Conservation (phyloP, 805 yeast genomes). For the Saccharomyces eubayanus region DNA sequence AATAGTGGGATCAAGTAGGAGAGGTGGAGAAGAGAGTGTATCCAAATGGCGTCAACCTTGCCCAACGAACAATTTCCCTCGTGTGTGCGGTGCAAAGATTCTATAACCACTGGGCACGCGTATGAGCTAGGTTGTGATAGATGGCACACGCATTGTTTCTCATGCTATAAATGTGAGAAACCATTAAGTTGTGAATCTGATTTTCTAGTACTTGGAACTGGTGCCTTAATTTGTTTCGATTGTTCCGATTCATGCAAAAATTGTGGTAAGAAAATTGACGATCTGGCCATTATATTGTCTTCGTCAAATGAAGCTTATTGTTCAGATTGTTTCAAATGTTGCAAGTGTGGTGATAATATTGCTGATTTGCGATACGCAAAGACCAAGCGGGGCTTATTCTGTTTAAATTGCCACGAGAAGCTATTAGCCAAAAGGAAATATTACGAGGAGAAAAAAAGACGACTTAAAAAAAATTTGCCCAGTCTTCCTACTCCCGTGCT, state of each 20-base stretch:
- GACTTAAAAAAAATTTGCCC: constrained; percentile 22
- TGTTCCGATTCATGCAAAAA: constrained; percentile 89
- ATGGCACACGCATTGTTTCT: constrained; percentile 93
- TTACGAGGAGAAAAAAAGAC: constrained; percentile 26
- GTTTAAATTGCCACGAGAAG: constrained; percentile 86
- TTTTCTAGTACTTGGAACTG: constrained; percentile 86
- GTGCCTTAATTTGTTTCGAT: constrained; percentile 79
- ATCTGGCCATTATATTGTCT: constrained; percentile 73
- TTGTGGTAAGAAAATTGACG: constrained; percentile 85
- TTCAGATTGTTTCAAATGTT: constrained; percentile 79
- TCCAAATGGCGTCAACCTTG: background rate
- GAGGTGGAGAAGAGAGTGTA: background rate
- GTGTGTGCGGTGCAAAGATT: constrained; percentile 39
- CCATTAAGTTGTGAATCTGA: constrained; percentile 80
- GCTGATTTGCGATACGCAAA: constrained; percentile 87
- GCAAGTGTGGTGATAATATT: constrained; percentile 76
- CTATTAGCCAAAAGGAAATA: constrained; percentile 65
- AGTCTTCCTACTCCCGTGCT: constrained; percentile 6
- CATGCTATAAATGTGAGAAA: constrained; percentile 75
- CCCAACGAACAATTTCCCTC: constrained; percentile 13
- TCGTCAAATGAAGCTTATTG: constrained; percentile 96
- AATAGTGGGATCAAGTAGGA: background rate
- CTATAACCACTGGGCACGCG: constrained; percentile 85
- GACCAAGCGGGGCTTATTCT: constrained; percentile 85
- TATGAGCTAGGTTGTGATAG: constrained; percentile 89